phyloP scores from a whole-genome alignment of 805 yeast species.

The Huiozyma sinensis region DNA sequence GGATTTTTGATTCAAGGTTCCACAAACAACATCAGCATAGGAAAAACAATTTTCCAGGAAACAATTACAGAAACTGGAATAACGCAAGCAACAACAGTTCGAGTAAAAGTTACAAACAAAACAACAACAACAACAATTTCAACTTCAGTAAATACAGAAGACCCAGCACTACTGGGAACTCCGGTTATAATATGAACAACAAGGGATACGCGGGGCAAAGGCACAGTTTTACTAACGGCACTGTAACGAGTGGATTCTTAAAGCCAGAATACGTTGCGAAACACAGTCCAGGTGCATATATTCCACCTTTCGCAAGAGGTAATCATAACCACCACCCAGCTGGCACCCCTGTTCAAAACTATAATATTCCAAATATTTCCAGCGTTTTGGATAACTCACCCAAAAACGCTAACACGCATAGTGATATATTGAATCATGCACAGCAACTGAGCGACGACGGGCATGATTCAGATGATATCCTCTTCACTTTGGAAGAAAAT shows the following conservation, averaged over 20 bases:
- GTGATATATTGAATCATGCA: background rate
- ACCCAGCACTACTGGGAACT: conserved; percentile 17
- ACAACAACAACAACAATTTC: background rate
- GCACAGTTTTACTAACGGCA: conserved; percentile 3
- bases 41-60: conserved; percentile 5
- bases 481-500: conserved; percentile 29
- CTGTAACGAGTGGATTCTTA: conserved; percentile 4
- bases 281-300: conserved; percentile 43
- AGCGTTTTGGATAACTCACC: conserved; percentile 13
- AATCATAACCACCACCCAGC: conserved; percentile 5
- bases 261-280: conserved; percentile 4
- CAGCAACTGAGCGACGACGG: conserved; percentile 6
- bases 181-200: conserved; percentile 4
- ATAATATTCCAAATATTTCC: conserved; percentile 17
- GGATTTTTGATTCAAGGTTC: conserved; percentile 35
- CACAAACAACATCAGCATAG: conserved; percentile 17
- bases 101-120: conserved; percentile 6
- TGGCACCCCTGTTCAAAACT: background rate
- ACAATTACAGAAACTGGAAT: conserved; percentile 1
- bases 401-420: background rate
- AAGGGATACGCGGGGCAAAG: conserved; percentile 7
- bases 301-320: conserved; percentile 59
- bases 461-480: conserved; percentile 25
- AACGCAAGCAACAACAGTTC: background rate
- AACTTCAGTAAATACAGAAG: conserved; percentile 11